phyloP scores from a whole-genome alignment of 2,329 filamentous ascomycete species.

The Iodosphaeria phyllophila region DNA sequence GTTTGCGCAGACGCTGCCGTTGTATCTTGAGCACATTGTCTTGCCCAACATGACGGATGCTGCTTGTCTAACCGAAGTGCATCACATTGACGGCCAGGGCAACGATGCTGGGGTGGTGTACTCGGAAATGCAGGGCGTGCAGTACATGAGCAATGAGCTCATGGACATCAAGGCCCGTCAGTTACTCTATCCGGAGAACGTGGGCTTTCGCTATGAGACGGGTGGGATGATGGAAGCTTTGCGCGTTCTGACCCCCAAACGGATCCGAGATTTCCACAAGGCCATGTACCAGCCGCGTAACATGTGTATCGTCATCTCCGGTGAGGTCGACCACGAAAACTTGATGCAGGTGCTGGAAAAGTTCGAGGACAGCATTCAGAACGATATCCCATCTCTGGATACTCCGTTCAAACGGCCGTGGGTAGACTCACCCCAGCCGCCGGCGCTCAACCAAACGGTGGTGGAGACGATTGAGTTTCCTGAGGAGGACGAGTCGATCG shows the following conservation, averaged over 20 bases:
- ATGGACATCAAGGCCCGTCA: conserved; percentile 73
- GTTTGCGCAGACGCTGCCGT: conserved; percentile 81
- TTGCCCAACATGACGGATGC: conserved; percentile 84
- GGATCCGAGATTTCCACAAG: conserved; percentile 84
- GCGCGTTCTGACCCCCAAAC: conserved; percentile 66
- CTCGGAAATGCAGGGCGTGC: conserved; percentile 94
- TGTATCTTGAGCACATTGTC: conserved; percentile 89
- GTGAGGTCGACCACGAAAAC: conserved; percentile 69
- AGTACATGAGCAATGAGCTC: conserved; percentile 67
- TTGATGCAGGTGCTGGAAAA: conserved; percentile 65
- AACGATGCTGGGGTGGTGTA: conserved; percentile 96
- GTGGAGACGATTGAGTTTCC: conserved; percentile 77
- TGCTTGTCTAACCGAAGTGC: conserved; percentile 85
- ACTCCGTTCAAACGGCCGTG: conserved; percentile 73
- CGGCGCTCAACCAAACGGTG: conserved; percentile 50
- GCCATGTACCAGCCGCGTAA: conserved; percentile 99
- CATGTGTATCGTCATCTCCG: conserved; percentile 77
- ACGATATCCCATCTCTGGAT: conserved; percentile 58
- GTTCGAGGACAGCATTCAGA: conserved; percentile 75
- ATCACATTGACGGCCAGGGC: conserved; percentile 83
- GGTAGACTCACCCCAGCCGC: conserved; percentile 71
- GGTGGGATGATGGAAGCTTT: conserved; percentile 90
- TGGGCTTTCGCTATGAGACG: conserved; percentile 95
- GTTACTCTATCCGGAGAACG: conserved; percentile 69
- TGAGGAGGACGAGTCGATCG: conserved; percentile 86